A percentile compares a stretch with the other conserved stretches of the same genome.
Evolutionary conservation across 2,329 filamentous ascomycete genomes (phyloP).

Genomic region (Pyrenophora seminiperda): DNA sequence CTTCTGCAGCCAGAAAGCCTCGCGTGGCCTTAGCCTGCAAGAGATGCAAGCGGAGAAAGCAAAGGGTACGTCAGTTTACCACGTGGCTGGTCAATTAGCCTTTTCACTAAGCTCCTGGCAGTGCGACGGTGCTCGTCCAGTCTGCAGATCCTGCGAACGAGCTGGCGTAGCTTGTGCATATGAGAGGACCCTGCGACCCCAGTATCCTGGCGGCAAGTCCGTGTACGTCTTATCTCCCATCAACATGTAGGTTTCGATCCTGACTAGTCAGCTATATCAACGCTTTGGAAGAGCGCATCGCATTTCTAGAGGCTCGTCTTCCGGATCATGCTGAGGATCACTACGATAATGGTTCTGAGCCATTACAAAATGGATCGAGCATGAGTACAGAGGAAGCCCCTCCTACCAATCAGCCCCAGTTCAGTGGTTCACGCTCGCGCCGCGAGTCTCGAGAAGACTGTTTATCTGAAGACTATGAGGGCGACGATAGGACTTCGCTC

Average conservation of each 20-base stretch:
- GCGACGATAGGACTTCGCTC: conserved; percentile 30
- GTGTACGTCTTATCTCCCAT: conserved; percentile 17
- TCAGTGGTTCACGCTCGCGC: conserved; percentile 3
- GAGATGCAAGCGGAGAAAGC: conserved; percentile 36
- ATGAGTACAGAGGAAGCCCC: not conserved
- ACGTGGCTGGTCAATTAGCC: not conserved
- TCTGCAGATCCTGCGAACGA: conserved; percentile 28
- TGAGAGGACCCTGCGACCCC: conserved; percentile 31
- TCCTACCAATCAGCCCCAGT: not conserved
- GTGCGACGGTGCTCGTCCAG: conserved; percentile 33
- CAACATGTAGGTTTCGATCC: not conserved
- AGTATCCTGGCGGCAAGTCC: conserved; percentile 36
- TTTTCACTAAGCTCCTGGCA: conserved; percentile 10
- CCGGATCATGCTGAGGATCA: conserved; percentile 35
- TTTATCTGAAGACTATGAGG: conserved; percentile 20
- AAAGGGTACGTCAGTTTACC: conserved; percentile 23
- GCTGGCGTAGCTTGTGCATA: conserved; percentile 30
- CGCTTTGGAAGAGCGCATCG: conserved; percentile 33
- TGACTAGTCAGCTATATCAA: conserved; percentile 29
- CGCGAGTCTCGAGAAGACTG: conserved; percentile 11
- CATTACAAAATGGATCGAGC: not conserved
- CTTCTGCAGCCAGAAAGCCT: conserved; percentile 18
- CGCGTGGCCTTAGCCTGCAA: conserved; percentile 34
- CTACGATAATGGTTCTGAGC: conserved; percentile 15
- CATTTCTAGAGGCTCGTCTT: conserved; percentile 34